phyloP scores from a whole-genome alignment of 257 asterid genomes.

The Solanum paucissectum region DNA sequence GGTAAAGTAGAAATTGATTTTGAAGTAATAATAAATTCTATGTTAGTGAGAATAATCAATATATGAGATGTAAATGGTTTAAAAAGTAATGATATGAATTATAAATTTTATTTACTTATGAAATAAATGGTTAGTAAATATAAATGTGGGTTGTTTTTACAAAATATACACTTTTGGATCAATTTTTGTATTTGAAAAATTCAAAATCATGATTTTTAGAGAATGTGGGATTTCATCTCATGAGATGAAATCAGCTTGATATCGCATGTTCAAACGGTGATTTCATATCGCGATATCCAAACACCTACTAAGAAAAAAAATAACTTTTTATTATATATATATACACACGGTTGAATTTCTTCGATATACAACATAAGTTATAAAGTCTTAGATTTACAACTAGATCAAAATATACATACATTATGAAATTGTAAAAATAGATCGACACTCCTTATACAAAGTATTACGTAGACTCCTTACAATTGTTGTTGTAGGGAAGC shows the following conservation, averaged over 20 bases:
- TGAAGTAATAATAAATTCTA: too few species aligned
- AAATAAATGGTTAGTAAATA: too few species aligned
- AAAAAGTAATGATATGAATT: background rate
- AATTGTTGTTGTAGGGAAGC: too few species aligned
- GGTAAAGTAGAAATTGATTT: background rate
- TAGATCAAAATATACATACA: background rate
- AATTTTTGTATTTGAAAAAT: too few species aligned
- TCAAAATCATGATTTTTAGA: background rate
- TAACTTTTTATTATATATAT: too few species aligned
- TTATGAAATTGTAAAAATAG: background rate
- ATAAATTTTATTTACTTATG: too few species aligned
- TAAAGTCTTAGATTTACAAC: too few species aligned
- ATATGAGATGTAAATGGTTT: too few species aligned
- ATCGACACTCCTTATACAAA: background rate
- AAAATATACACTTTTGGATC: background rate
- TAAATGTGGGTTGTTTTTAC: too few species aligned
- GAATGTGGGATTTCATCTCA: background rate
- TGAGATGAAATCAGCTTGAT: background rate
- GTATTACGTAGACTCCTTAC: background rate
- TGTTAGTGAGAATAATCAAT: background rate
- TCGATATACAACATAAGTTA: too few species aligned
- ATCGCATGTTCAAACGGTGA: accelerated
- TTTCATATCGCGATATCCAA: too few species aligned
- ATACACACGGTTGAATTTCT: background rate
- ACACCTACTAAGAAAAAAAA: background rate